phyloP scores from a whole-genome alignment of 805 yeast genomes.

The Myxozyma kluyveri region DNA sequence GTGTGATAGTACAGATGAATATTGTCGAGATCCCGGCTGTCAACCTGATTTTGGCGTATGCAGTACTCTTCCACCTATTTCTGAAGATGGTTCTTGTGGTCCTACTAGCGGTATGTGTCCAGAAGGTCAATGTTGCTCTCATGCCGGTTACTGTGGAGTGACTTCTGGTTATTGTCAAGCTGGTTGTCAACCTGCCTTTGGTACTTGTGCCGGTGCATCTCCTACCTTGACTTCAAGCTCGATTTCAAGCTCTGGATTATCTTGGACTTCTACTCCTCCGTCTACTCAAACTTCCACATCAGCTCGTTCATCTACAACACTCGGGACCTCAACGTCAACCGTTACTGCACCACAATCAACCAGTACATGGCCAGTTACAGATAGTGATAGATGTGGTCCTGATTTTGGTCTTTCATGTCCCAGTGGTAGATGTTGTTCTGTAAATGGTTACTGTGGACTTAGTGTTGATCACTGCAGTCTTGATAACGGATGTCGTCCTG shows the following conservation, averaged over 20 bases:
- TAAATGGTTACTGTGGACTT: no score
- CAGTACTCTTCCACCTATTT: not conserved
- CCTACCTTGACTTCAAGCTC: not conserved
- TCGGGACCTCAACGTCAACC: no score
- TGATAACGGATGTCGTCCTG: no score
- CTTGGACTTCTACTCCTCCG: no score
- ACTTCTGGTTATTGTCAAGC: constrained; percentile 10
- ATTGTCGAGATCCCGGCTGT: constrained; percentile 3
- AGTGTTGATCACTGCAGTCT: no score
- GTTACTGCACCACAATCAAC: no score
- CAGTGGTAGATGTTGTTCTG: no score
- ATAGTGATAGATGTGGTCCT: no score
- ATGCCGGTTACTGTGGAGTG: constrained; percentile 20
- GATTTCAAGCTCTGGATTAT: not conserved
- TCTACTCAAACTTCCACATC: no score
- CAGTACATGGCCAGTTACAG: no score
- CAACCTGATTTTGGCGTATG: constrained; percentile 8
- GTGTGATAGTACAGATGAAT: constrained; percentile 14
- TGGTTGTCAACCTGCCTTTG: constrained; percentile 20
- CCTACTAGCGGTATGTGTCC: constrained; percentile 9
- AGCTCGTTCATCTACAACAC: no score
- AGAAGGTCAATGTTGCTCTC: constrained; percentile 17
- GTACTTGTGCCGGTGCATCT: constrained; percentile 6
- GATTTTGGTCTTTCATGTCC: no score
- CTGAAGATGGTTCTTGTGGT: constrained; percentile 12